Evolutionary conservation across 371 early-diverging fungal species (phyloP).

Genomic region (Synchytrium microbalum): DNA sequence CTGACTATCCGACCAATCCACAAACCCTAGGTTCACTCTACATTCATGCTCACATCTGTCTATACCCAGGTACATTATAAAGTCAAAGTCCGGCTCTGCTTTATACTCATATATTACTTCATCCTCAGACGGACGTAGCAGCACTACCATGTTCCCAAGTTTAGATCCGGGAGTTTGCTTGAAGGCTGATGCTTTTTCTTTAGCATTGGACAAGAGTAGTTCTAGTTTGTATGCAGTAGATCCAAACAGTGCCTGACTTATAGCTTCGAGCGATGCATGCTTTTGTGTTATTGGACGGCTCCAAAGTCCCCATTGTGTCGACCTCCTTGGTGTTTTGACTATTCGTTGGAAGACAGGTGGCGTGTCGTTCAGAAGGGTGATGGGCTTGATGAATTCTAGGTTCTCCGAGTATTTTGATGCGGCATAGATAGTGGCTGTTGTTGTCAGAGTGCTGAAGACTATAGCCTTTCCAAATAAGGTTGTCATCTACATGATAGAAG

Average conservation of each 20-base stretch:
- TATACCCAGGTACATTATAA: not conserved
- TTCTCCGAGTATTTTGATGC: too few species aligned
- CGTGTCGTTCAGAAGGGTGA: not conserved
- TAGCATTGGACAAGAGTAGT: not conserved
- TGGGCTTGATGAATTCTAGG: too few species aligned
- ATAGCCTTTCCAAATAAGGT: too few species aligned
- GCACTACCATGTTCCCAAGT: not conserved
- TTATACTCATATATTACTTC: not conserved
- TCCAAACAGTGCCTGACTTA: not conserved
- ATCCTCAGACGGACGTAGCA: not conserved
- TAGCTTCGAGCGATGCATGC: not conserved
- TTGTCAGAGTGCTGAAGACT: too few species aligned
- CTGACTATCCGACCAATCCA: not conserved
- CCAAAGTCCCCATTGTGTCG: not conserved
- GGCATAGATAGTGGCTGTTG: too few species aligned
- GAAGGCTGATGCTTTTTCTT: not conserved
- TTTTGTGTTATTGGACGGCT: not conserved
- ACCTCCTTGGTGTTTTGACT: not conserved
- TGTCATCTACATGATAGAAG: too few species aligned
- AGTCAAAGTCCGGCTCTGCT: not conserved
- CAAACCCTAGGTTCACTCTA: not conserved
- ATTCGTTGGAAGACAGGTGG: not conserved
- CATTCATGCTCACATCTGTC: not conserved
- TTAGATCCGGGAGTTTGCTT: not conserved
- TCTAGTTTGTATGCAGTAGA: not conserved